Evolutionary conservation across 2,329 filamentous ascomycete genomes (phyloP), one percentile per base, ranked within the genome.

Genomic region (Beauveria australis): DNA sequence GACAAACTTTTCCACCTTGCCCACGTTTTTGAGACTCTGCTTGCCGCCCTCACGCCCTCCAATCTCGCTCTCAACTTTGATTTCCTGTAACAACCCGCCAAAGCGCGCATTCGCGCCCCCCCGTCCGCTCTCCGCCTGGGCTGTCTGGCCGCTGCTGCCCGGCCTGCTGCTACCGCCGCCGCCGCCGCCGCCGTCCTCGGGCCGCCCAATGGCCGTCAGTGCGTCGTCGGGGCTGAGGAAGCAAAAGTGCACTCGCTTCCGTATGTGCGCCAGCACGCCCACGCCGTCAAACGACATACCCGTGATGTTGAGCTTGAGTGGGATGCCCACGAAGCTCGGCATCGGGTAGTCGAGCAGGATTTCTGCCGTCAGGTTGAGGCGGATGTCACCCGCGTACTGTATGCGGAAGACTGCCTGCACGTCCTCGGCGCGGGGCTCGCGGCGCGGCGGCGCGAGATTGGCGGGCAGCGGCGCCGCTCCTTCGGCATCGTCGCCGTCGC

Each of bases 301-400:
- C 0, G 94, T 97, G 66, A 99, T 95, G 72, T 93, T 96, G 28
- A 99, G 81, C 73, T 94, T 93, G 52, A 99, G 82, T 1, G 94
- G 94, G 63, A 99, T 93, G 14, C 92, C 92, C 2, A 97, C 93
- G 69, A 99, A 99, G 76, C 91, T 96, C 46, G 92, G 92, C 91
- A 97, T 97, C 1, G 94, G 94, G 72, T 99, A 99, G 74, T 99
- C 94, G 40, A 99, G 86, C 37, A 97, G 79, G 47, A 99, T 96
- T 74, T 97, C 92, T 0, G 94, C 92, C 26, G 94, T 97, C 54
- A 99, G 80, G 63, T 92, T 91, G 61, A 99, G 82, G 66, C 87
- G 87, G 62, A 99, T 82, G 69, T 97, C 89, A 37, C 94, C 94
- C 2, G 88, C 84, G 74, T 99, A 99, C 60, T 86, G 87, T 63